Evolutionary conservation across 1,139 yeast genomes (phyloP), one percentile per base, ranked within the genome.

Genomic region (Pichia norvegensis): DNA sequence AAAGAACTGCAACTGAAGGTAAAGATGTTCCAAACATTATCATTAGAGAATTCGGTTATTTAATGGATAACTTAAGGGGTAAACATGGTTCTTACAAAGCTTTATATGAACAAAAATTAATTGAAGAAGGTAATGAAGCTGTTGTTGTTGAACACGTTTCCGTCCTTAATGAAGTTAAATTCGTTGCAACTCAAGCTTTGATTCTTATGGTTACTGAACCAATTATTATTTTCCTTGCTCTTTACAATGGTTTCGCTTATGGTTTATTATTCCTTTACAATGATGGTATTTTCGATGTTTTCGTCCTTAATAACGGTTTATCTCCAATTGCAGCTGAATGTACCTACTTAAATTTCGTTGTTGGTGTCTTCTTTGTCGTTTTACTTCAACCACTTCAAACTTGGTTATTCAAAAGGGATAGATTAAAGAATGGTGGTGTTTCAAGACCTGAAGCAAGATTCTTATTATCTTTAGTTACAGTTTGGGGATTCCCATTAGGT

Each of bases 401-500:
- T 13, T 58, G 49, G 44, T 45, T 62, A 37, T 72, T 70, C 53
- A 55, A 53, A 23, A 54, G 53, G 23, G 61, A 68, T 52, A 67
- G 67, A 29, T 55, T 53, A 20, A 60, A 57, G 41, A 70, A 72
- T 49, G 69, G 68, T 19, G 77, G 78, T 4, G 65, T 70, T 16
- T 52, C 72, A 27, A 70, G 72, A 52, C 77, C 78, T 3, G 78
- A 73, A 49, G 62, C 61, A 31, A 58, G 66, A 53, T 62, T 62
- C 48, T 42, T 55, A 29, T 17, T 55, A 13, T 61, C 66, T 2
- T 50, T 62, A 43, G 60, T 62, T 27, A 55, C 60, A 4, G 64
- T 61, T 35, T 62, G 66, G 66, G 62, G 63, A 31, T 62, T 61
- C 60, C 66, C 65, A 46, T 49, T 59, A 23, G 61, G 64, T 14